Base-by-base conservation (phyloP, 768 basidiomycete species). In the Grammothele lineata region DNA sequence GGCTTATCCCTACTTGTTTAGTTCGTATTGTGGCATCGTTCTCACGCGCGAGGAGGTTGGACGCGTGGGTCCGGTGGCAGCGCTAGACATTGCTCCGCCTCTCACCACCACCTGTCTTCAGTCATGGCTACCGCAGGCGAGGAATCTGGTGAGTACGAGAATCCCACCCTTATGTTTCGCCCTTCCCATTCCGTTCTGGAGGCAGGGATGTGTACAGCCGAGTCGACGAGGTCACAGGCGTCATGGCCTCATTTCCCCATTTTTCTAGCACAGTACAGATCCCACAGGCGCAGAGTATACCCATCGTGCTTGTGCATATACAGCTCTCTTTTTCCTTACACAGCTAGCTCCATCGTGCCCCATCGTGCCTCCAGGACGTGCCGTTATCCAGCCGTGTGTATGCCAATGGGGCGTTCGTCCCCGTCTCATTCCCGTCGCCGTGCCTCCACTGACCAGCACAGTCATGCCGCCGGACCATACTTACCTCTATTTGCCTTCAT, bases 401-500 rank as follows among this genome's bases (percentile, higher is more conserved):
- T 30, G 8, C 27, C 27, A 30, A 7, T 30, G 27, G 27, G 8
- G n/a, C n/a, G n/a, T n/a, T n/a, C n/a, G n/a, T n/a, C n/a, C n/a
- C n/a, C n/a, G n/a, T n/a, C n/a, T n/a, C n/a, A n/a, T 15, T 32
- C 8, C 30, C 8, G 30, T 32, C 30, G 15, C 30, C 8, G 30
- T 15, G 8, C 35, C 42, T 27, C 63, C 66, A 68, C 70, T 70
- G 64, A 65, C 57, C 56, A 57, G 56, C 59, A 65, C 67, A 41
- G n/a, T 5, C 21, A 17, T 27, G 19, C 39, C 27, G 41, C 36
- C 40, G 38, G 45, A 54, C 19, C 46, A 17, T 53, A 54, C 58
- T 60, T 58, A 60, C 53, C 54, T 68, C n/a, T n/a, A n/a, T n/a
- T n/a, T 60, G 67, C 74, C 77, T 63, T 71, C 62, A 66, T 59